A percentile compares a stretch with the other conserved stretches of the same genome.
Conservation (phyloP, 768 basidiomycete genomes). For the Podaxis carcinomalis region DNA sequence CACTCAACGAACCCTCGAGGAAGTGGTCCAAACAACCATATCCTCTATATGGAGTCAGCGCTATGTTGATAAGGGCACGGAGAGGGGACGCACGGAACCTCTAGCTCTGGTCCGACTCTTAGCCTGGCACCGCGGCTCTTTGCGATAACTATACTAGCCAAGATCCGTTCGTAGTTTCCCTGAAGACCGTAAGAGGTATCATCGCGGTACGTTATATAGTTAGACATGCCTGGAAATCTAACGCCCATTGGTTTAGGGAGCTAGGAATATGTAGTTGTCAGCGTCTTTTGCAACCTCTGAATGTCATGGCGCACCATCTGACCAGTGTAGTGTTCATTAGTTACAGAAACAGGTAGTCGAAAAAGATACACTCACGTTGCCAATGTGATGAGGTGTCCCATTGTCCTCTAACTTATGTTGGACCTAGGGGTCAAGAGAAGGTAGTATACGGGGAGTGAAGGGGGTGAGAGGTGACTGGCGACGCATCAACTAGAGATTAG, state of each 20-base stretch:
- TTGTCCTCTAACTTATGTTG: constrained; percentile 20
- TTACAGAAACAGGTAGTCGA: not conserved
- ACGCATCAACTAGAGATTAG: not conserved
- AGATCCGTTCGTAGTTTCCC: constrained; percentile 92
- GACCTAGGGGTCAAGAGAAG: not conserved
- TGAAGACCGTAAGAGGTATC: constrained; percentile 23
- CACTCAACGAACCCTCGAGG: constrained; percentile 66
- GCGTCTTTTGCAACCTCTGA: not conserved
- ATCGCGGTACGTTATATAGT: not conserved
- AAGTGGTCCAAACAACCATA: constrained; percentile 99
- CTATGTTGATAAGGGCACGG: not conserved
- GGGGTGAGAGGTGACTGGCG: not conserved
- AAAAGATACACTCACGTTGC: constrained; percentile 60
- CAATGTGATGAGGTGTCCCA: constrained; percentile 86
- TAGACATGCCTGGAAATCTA: constrained; percentile 79
- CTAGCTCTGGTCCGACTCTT: constrained; percentile 94
- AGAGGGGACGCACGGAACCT: constrained; percentile 70
- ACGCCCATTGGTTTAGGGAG: constrained; percentile 95
- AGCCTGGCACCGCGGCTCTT: constrained; percentile 86
- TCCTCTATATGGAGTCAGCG: constrained; percentile 46
- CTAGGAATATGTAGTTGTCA: constrained; percentile 33
- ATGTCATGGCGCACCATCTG: constrained; percentile 22
- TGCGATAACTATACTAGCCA: constrained; percentile 83
- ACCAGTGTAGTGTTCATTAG: constrained; percentile 11
- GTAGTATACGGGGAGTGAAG: not conserved